phyloP scores from a whole-genome alignment of 208 protist species.

The Phytomonas francai region DNA sequence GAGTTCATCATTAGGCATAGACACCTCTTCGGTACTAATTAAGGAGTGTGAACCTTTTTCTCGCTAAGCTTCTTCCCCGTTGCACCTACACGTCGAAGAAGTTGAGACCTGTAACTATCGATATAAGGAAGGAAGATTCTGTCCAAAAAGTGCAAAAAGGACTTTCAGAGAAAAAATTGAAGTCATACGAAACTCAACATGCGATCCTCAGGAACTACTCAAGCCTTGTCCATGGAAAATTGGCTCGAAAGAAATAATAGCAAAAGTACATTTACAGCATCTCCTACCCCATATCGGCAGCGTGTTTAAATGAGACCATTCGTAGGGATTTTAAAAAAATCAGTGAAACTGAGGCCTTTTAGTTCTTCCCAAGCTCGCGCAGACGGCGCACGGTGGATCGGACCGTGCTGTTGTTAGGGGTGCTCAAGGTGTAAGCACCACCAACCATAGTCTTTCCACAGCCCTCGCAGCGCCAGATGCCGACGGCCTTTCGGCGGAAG shows the following conservation, averaged over 20 bases:
- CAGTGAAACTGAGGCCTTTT: constrained; percentile 7
- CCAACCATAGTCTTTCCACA: constrained; percentile 97
- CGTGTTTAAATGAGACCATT: background rate
- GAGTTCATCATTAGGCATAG: background rate
- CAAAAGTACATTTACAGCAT: constrained; percentile 9
- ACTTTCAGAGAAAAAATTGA: background rate
- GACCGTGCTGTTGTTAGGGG: constrained; percentile 95
- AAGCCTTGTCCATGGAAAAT: constrained; percentile 4
- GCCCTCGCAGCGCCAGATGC: constrained; percentile 98
- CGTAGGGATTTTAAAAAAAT: constrained; percentile 1
- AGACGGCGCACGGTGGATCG: constrained; percentile 97
- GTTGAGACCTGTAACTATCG: background rate
- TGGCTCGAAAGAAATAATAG: constrained; percentile 8
- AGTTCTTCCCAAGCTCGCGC: constrained; percentile 90
- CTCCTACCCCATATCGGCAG: background rate
- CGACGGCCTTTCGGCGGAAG: constrained; percentile 95
- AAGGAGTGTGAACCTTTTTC: background rate
- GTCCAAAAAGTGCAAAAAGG: background rate
- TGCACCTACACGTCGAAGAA: background rate
- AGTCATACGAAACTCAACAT: background rate
- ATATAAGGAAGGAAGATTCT: background rate
- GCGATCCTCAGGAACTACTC: background rate
- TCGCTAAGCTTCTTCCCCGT: background rate
- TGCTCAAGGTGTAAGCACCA: constrained; percentile 96
- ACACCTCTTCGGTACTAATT: background rate